phyloP scores from a whole-genome alignment of 2,329 filamentous ascomycete genomes.

The Orbilia oligospora region DNA sequence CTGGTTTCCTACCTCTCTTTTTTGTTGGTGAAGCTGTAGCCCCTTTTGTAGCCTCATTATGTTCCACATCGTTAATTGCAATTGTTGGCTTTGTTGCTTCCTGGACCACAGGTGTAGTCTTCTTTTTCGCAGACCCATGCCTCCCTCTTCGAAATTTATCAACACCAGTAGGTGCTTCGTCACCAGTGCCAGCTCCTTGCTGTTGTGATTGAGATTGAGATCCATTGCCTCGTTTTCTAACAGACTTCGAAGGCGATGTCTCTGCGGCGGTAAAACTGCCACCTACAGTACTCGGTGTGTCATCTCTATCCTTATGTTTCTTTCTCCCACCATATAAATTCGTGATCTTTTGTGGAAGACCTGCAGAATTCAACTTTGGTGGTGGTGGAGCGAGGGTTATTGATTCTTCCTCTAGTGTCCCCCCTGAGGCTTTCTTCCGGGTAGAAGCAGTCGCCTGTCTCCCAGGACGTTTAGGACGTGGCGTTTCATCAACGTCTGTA shows the following conservation, averaged over 20 bases:
- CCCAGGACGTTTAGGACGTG: slow-evolving; percentile 15
- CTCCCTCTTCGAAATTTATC: slow-evolving; percentile 54
- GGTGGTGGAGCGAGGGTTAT: not conserved
- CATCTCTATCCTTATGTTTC: slow-evolving; percentile 52
- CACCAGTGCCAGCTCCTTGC: not conserved
- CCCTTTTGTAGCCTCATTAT: slow-evolving; percentile 24
- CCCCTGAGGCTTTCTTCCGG: not conserved
- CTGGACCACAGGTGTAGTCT: slow-evolving; percentile 5
- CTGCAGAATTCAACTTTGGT: slow-evolving; percentile 2
- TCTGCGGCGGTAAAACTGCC: slow-evolving; percentile 23
- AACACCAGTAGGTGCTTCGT: slow-evolving; percentile 35
- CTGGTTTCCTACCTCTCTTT: slow-evolving; percentile 33
- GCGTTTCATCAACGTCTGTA: slow-evolving; percentile 35
- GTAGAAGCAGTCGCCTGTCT: not conserved
- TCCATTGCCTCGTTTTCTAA: slow-evolving; percentile 26
- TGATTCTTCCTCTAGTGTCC: slow-evolving; percentile 45
- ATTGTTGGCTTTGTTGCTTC: slow-evolving; percentile 24
- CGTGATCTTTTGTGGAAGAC: slow-evolving; percentile 37
- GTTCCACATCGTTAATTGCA: slow-evolving; percentile 24
- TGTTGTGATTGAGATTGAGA: slow-evolving; percentile 4
- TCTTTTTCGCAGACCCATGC: slow-evolving; percentile 53
- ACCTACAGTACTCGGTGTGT: slow-evolving; percentile 43
- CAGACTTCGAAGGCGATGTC: slow-evolving; percentile 29
- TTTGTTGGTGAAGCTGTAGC: slow-evolving; percentile 20
- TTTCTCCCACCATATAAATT: slow-evolving; percentile 54